A percentile compares a stretch with the other conserved stretches of the same genome.
Conservation (phyloP, 1,284 basidiomycete species). For the Cryptococcus sp. region DNA sequence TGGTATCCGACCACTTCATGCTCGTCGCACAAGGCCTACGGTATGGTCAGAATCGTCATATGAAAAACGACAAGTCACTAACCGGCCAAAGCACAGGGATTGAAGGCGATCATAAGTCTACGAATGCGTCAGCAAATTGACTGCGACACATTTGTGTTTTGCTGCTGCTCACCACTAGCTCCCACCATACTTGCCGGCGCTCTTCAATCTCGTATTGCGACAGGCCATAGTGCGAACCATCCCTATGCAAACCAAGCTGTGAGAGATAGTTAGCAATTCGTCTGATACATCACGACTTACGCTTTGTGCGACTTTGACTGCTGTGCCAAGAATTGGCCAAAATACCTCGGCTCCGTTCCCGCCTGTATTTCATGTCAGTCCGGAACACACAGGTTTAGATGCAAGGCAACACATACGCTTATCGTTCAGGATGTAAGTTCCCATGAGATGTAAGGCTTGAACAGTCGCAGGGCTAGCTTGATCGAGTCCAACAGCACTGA, state of each 20-base stretch:
- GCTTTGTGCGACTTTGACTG: constrained; percentile 44
- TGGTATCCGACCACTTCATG: constrained; percentile 42
- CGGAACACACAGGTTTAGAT: background rate
- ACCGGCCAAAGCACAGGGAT: constrained; percentile 48
- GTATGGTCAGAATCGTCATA: background rate
- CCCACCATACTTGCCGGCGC: constrained; percentile 51
- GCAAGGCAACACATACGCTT: constrained; percentile 24
- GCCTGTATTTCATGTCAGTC: constrained; percentile 12
- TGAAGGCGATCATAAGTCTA: constrained; percentile 50
- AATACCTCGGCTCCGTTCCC: constrained; percentile 50
- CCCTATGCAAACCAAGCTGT: constrained; percentile 50
- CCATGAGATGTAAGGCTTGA: constrained; percentile 48
- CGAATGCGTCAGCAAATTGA: background rate
- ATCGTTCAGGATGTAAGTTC: constrained; percentile 51
- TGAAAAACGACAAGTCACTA: background rate
- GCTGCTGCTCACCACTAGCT: constrained; percentile 37
- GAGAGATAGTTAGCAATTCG: constrained; percentile 5
- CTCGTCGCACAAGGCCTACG: constrained; percentile 39
- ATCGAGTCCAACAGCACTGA: constrained; percentile 42
- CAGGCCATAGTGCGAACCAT: constrained; percentile 46
- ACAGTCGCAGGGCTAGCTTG: constrained; percentile 49
- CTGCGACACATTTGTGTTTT: background rate
- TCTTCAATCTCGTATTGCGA: constrained; percentile 47
- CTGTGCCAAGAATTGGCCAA: constrained; percentile 52
- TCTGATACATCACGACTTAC: constrained; percentile 19